Evolutionary conservation across 2,329 filamentous ascomycete species (phyloP).

Genomic region (Daldinia sp.): DNA sequence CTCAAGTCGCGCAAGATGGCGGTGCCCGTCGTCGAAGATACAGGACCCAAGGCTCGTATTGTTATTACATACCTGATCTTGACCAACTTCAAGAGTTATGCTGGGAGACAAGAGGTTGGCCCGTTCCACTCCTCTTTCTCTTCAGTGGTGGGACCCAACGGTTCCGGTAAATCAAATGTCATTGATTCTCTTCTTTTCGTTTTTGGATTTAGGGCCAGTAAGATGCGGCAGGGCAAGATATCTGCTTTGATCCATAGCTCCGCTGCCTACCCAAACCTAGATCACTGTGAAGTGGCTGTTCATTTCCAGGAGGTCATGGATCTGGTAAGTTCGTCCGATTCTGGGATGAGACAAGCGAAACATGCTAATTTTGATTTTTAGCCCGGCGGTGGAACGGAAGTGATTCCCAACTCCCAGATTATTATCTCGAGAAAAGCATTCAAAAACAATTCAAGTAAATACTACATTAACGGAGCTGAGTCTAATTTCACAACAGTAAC

Average conservation of each 20-base stretch:
- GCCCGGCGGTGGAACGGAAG: slow-evolving; percentile 78
- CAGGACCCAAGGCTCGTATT: slow-evolving; percentile 83
- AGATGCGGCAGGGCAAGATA: slow-evolving; percentile 99
- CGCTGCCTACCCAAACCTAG: slow-evolving; percentile 83
- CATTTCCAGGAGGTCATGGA: slow-evolving; percentile 97
- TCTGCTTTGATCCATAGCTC: slow-evolving; percentile 98
- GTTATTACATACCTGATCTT: slow-evolving; percentile 93
- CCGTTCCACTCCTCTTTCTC: slow-evolving; percentile 98
- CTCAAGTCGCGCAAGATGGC: slow-evolving; percentile 83
- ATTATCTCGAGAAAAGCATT: slow-evolving; percentile 93
- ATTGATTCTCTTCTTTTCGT: slow-evolving; percentile 98
- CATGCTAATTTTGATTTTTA: slow-evolving; percentile 52
- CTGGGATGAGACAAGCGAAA: neutral
- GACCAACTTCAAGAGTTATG: slow-evolving; percentile 99
- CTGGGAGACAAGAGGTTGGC: slow-evolving; percentile 92
- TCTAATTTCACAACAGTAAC: slow-evolving; percentile 95
- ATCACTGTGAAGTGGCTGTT: slow-evolving; percentile 94
- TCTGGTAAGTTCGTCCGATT: slow-evolving; percentile 61
- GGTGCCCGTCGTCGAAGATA: slow-evolving; percentile 77
- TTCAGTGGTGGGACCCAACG: slow-evolving; percentile 96
- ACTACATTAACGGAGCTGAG: slow-evolving; percentile 91
- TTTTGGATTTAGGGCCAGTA: slow-evolving; percentile 98
- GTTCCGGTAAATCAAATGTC: slow-evolving; percentile 98
- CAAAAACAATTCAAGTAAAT: slow-evolving; percentile 98
- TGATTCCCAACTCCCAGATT: slow-evolving; percentile 85